Base-by-base conservation (phyloP, 768 basidiomycete species). In the Russula sp. region DNA sequence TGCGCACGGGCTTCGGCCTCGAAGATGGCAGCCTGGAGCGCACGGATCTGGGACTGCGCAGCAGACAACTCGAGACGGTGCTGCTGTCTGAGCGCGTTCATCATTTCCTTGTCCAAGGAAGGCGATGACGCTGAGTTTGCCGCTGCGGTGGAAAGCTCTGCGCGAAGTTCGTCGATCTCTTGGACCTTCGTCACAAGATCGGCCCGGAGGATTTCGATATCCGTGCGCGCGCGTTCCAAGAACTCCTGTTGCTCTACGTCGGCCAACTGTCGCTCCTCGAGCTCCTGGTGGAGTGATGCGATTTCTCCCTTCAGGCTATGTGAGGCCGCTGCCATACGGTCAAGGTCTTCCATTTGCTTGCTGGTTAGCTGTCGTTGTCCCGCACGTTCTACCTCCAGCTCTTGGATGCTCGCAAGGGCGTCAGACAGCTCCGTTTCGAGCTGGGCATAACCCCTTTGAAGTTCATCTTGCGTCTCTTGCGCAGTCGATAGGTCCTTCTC, bases 1-100 rank as follows among this genome's bases (percentile, higher is more conserved):
- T 91, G 88, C 16, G 83, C 79, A 58, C 78, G 79, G 47, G 84
- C 84, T 66, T 92, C 87, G 34, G 87, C 85, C 63, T 89, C 83
- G 73, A 88, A 93, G 34, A 87, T 78, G 11, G 80, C 73, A 10
- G 83, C 83, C 74, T 95, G 91, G 69, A 94, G 78, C 4, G 82
- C 80, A 11, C 93, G 84, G 55, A 94, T 87, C 70, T 85, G 84
- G 0, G 89, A 89, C 40, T 89, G 89, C 4, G 91, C 84, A 11
- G 83, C 77, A 40, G 91, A 94, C 7, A 94, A 79, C 62, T 93
- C 91, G 61, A 95, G 81, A 13, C 82, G 79, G 69, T 92, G 88
- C 66, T 91, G 88, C 69, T 92, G 88, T 69, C 79, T 79, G 39
- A 89, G 74, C 31, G 86, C 82, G 61, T 82, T 80, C 20, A 91